Percentiles rank a stretch among this genome's conserved stretches.
phyloP scores from a whole-genome alignment of 371 early-diverging fungal genomes.

The Amoeboaphelidium occidentale region DNA sequence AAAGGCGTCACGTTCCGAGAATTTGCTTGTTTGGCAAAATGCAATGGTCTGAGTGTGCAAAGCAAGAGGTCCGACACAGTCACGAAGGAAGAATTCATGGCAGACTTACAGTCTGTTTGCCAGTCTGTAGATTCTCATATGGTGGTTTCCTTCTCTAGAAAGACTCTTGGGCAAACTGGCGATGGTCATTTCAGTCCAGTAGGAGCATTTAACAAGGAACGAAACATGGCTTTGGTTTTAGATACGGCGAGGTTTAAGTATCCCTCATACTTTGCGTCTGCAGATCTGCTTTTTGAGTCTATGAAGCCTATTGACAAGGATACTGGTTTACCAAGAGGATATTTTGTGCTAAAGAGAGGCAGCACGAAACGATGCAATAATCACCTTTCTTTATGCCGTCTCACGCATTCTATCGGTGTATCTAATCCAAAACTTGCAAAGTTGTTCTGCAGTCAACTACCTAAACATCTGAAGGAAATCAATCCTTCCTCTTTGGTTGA shows the following conservation, averaged over 20 bases:
- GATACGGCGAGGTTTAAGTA: conserved; percentile 68
- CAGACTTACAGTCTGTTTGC: conserved; percentile 38
- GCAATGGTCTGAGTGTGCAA: conserved; percentile 43
- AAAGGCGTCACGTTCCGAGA: conserved; percentile 70
- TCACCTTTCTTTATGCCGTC: no score
- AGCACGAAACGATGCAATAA: no score
- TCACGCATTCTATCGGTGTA: no score
- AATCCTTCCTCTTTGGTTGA: no score
- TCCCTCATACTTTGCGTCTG: conserved; percentile 48
- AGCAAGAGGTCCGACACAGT: conserved; percentile 37
- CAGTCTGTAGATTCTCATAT: conserved; percentile 45
- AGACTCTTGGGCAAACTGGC: conserved; percentile 60
- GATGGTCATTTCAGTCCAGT: conserved; percentile 27
- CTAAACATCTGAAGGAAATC: no score
- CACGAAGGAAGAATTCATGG: conserved; percentile 40
- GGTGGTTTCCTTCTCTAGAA: conserved; percentile 62
- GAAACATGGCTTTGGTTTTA: conserved; percentile 43
- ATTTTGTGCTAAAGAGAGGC: conserved; percentile 35
- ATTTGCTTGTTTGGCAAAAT: conserved; percentile 58
- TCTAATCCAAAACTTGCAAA: no score
- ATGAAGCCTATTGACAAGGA: conserved; percentile 52
- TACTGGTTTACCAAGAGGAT: conserved; percentile 56
- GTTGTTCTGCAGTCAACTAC: no score
- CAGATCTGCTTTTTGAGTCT: conserved; percentile 40
- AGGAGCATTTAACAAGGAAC: conserved; percentile 17